Evolutionary conservation across 2,329 filamentous ascomycete species (phyloP), one percentile per base, ranked within the genome.

Genomic region (Dothideomycetidae sp.): DNA sequence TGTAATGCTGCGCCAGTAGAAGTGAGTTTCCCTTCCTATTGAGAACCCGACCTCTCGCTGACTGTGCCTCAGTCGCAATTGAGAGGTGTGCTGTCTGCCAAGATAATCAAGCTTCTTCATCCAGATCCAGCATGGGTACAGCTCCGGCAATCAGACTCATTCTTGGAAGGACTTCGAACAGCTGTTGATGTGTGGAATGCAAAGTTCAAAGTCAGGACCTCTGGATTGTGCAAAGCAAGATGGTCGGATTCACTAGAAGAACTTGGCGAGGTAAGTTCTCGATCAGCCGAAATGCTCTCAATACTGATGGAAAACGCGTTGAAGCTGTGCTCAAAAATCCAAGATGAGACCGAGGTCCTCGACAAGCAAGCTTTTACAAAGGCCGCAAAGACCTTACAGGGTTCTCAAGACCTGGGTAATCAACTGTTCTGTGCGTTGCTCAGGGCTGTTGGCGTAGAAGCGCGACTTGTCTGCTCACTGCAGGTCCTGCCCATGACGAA

Each of bases 361-460:
- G 79, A 84, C 17, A 76, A 71, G 41, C 60, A 67, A 1, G 83
- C 92, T 45, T 96, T 96, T 49, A 66, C 70, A 3, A 65, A 67
- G 26, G 77, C 81, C 18, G 83, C 86, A 1, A 68, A 64, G 42
- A 71, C 61, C 4, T 58, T 93, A 12, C 65, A 75, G 45, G 92
- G 88, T 1, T 96, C 88, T 5, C 74, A 86, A 45, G 90, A 98
- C 55, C 68, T 92, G 7, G 90, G 86, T 1, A 81, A 84, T 2
- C 86, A 96, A 54, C 57, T 98, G 0, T 93, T 92, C 50, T 96
- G 90, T 55, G 81, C 86, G 2, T 59, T 96, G 19, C 66, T 98
- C 3, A 76, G 90, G 12, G 73, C 75, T n/a, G 74, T 71, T n/a
- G 85, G 83, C 2, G 74, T 96, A 5, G 75, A 84, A 44, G 69